Evolutionary conservation across 768 basidiomycete species (phyloP), one percentile per base, ranked within the genome.

Genomic region (Amanita brunnescens): DNA sequence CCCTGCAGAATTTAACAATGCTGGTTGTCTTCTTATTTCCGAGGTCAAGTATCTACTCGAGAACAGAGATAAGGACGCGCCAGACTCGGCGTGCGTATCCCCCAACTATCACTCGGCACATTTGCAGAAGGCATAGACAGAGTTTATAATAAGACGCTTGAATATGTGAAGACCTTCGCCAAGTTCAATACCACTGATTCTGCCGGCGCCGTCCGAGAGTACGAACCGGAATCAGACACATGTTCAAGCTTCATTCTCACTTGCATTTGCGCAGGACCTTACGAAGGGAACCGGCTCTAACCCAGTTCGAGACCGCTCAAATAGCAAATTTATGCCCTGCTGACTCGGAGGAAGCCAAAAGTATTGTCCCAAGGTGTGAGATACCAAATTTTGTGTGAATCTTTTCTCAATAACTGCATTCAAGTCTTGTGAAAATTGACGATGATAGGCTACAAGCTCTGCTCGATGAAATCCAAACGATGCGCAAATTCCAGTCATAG

Each of bases 21-120:
- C 87, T 5, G 91, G 88, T 74, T 91, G 88, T 66, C 66, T 95
- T 61, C 77, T 92, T 59, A 91, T 94, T 54, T 91, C 90, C 1
- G 92, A 95, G 62, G 92, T 94, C 64, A 91, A 91, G 62, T 88
- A 92, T 63, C 70, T 95, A 43, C 72, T 95, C 24, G 89, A 91
- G 67, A 87, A 88, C 71, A 73, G 88, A 58, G 84, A 90, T 67
- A 87, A 91, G 66, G 86, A 88, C 60, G 86, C 87, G 2, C 90
- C 90, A 6, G 89, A 91, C 61, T 91, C 89, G 51, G 79, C 83
- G 91, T 91, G 62, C 54, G 84, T 71, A 14, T 10, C 29, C 13
- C 20, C 8, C 23, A 18, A 34, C 20, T 14, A 7, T 13, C 18
- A 8, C 16, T 5, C 1, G n/a, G 0, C 24, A 6, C 5, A 13